Evolutionary conservation across 805 yeast species (phyloP), one percentile per base, ranked within the genome.

Genomic region (Nakazawaea ambrosiae): DNA sequence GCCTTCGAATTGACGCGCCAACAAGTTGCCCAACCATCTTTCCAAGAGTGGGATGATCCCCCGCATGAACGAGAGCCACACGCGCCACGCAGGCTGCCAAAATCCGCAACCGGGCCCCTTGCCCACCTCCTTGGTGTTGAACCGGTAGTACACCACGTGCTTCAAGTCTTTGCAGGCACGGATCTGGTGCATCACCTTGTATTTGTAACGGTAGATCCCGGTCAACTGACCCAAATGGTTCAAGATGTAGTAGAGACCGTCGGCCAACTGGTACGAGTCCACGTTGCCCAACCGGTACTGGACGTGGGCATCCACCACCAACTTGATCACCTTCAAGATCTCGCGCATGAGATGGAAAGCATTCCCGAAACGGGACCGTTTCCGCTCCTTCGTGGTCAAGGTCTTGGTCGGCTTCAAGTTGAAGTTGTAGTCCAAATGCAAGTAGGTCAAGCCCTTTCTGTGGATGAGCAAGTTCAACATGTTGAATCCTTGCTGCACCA

Each of bases 11-110:
- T 89, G 98, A 45, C 99, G 74, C 2, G 95, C 81, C 27, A 92
- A 61, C 39, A 92, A 64, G 48, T 92, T 92, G 1, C 96, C 95
- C 22, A 92, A 64, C 98, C 98, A 92, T 56, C 97, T 67, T 58
- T 92, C 98, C 14, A 92, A 63, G 36, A 92, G 58, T 0, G 99
- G 98, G 18, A 88, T 81, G 14, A 80, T 80, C 15, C 99, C 99
- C 48, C 98, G 69, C 62, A 92, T 60, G 58, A 90, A 90, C 37
- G 78, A 83, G 2, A 92, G 65, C 99, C 98, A 92, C 1, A 89
- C 90, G 48, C 96, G 66, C 98, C 97, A 92, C 1, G 96, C 85
- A 0, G 98, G 98, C 53, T 92, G 97, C 99, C 99, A 92, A 57
- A 92, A 84, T 1, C 99, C 99, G 63, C 95, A 85, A 0, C 98